Evolutionary conservation across 495 filamentous ascomycete genomes (phyloP), one percentile per base, ranked within the genome.

Genomic region (Bathelium albidoporum): DNA sequence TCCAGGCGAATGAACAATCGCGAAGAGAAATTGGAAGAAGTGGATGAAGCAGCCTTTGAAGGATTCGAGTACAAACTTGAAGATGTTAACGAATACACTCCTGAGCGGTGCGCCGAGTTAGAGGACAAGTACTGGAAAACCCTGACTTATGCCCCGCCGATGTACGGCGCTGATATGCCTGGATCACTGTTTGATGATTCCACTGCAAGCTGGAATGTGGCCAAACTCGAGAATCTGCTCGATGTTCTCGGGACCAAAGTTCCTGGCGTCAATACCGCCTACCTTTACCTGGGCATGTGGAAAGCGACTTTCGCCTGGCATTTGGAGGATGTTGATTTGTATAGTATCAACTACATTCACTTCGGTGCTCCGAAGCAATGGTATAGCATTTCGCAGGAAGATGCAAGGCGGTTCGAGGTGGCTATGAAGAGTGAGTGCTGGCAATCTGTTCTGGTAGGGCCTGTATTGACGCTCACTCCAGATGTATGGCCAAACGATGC

Each of bases 281-380:
- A 98, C 73, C 81, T 98, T 12, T 98, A 98, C 66, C 79, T 97
- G 49, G 94, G 94, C 22, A 97, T 97, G 95, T 98, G 94, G 94
- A 98, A 97, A 71, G 94, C 94, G 22, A 97, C 94, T 1, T 98
- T 98, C 72, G 93, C 94, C 11, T 98, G 94, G 94, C 94, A 98
- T 82, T 78, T 98, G 43, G 94, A 98, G 71, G 94, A 98, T 76
- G 91, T 98, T 61, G 94, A 98, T 77, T 83, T 98, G 1, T 97
- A 97, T 81, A 97, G 92, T 76, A 98, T 98, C 80, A 98, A 98
- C 77, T 98, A 96, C 73, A 91, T 98, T 64, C 94, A 98, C 72
- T 98, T 98, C 72, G 94, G 94, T 49, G 94, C 94, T 12, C 94
- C 94, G 3, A 98, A 98, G 73, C 94, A 98, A 72, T 98, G 94